These are phyloP conservation scores for Epichloe uncinata DNA, from an alignment of 2,329 filamentous ascomycete genomes.

Conservation along the genomic window DNA sequence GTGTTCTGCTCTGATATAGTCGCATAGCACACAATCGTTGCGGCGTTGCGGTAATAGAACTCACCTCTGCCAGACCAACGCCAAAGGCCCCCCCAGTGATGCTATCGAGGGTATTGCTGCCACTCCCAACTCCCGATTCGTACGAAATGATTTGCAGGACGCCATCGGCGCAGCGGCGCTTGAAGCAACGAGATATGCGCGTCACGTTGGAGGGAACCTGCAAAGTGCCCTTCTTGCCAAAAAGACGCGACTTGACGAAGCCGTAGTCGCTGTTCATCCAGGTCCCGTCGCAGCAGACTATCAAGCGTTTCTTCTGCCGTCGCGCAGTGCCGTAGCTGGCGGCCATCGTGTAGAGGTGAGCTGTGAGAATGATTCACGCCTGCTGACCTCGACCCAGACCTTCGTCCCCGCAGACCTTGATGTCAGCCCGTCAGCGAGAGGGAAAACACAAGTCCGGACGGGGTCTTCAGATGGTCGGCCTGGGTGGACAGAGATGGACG, in stretches of 20 bases:
- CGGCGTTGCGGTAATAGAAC: conserved; percentile 5
- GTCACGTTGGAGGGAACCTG: conserved; percentile 48
- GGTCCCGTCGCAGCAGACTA: conserved; percentile 40
- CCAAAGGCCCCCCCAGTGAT: conserved; percentile 43
- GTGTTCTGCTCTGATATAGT: too few species aligned
- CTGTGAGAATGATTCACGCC: too few species aligned
- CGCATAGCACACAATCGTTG: background rate
- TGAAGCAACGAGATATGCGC: conserved; percentile 44
- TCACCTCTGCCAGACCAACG: conserved; percentile 37
- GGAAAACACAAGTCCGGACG: too few species aligned
- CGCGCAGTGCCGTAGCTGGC: background rate
- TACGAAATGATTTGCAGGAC: conserved; percentile 47
- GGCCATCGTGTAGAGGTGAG: background rate
- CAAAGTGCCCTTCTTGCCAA: conserved; percentile 25
- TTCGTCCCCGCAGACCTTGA: too few species aligned
- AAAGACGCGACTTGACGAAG: conserved; percentile 26
- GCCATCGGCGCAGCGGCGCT: conserved; percentile 34
- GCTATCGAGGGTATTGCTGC: conserved; percentile 33
- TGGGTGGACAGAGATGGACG: too few species aligned
- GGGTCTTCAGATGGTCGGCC: too few species aligned
- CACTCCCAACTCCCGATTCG: conserved; percentile 46
- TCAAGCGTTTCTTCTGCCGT: conserved; percentile 28
- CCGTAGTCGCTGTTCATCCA: conserved; percentile 41
- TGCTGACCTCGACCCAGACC: too few species aligned
- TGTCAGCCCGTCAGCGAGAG: too few species aligned